A percentile compares a stretch with the other conserved stretches of the same genome.
phyloP scores from a whole-genome alignment of 805 yeast genomes.

The Wickerhamiella brachini region DNA sequence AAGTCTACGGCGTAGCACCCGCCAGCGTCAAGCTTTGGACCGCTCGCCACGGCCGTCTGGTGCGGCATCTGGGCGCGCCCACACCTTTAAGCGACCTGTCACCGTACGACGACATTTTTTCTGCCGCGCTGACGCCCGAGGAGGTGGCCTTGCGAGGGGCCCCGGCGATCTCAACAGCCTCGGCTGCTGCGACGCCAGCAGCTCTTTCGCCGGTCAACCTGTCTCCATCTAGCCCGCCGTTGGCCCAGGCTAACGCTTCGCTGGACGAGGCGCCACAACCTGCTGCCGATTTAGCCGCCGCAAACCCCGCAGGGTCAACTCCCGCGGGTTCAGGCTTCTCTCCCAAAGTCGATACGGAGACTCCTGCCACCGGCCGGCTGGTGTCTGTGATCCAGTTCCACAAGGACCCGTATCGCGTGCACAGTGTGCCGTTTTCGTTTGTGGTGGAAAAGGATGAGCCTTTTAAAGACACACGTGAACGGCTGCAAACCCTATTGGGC shows the following conservation, averaged over 20 bases:
- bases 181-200: too few species aligned
- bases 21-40: slow-evolving; percentile 25
- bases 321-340: too few species aligned
- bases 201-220: too few species aligned
- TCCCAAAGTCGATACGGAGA: too few species aligned
- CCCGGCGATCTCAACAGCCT: too few species aligned
- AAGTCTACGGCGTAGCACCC: slow-evolving; percentile 8
- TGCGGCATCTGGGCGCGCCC: not conserved
- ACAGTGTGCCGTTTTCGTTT: slow-evolving; percentile 75
- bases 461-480: slow-evolving; percentile 43
- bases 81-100: not conserved
- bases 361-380: slow-evolving; percentile 16
- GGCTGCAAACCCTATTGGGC: slow-evolving; percentile 61
- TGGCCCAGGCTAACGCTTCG: too few species aligned
- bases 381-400: slow-evolving; percentile 63
- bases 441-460: slow-evolving; percentile 43
- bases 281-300: too few species aligned
- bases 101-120: slow-evolving; percentile 41
- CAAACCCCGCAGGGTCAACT: too few species aligned
- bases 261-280: too few species aligned
- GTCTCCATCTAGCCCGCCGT: too few species aligned
- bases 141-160: slow-evolving; percentile 3
- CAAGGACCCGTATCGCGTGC: slow-evolving; percentile 38
- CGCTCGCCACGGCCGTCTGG: slow-evolving; percentile 17
- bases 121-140: slow-evolving; percentile 17